phyloP scores from a whole-genome alignment of 2,329 filamentous ascomycete genomes.

The Hymenoscyphus infarciens region DNA sequence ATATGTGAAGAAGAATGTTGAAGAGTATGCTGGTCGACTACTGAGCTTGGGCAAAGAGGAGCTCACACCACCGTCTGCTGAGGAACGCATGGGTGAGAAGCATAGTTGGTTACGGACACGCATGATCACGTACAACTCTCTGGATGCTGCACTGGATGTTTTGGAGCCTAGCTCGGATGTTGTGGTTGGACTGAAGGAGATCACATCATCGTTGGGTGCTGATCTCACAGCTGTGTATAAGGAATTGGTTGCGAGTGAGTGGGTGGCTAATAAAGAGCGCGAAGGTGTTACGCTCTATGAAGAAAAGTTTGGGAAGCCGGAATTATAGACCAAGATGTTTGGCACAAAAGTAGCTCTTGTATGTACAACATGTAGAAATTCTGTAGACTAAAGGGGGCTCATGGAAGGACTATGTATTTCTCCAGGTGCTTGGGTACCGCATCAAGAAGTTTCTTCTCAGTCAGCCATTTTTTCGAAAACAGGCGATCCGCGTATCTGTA shows the following conservation, averaged over 20 bases:
- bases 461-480: conserved; percentile 88
- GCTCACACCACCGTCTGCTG: not conserved
- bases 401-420: conserved; percentile 93
- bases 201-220: conserved; percentile 12
- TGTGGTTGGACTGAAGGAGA: conserved; percentile 17
- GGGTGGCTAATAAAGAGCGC: conserved; percentile 1
- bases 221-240: conserved; percentile 3
- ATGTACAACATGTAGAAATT: conserved; percentile 26
- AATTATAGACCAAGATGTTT: not conserved
- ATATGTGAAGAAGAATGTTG: conserved; percentile 41
- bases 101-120: conserved; percentile 1
- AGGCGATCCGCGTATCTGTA: conserved; percentile 93
- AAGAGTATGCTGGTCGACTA: conserved; percentile 36
- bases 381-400: conserved; percentile 24
- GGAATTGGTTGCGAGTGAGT: not conserved
- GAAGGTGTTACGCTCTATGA: not conserved
- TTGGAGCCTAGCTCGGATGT: conserved; percentile 20
- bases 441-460: conserved; percentile 75
- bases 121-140: not conserved
- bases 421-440: conserved; percentile 81
- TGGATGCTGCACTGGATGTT: conserved; percentile 34
- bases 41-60: conserved; percentile 11
- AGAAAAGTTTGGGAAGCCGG: not conserved
- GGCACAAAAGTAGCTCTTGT: not conserved
- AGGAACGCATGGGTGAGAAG: not conserved